phyloP scores from a whole-genome alignment of 306 rosid species.

The Medicago lupulina region DNA sequence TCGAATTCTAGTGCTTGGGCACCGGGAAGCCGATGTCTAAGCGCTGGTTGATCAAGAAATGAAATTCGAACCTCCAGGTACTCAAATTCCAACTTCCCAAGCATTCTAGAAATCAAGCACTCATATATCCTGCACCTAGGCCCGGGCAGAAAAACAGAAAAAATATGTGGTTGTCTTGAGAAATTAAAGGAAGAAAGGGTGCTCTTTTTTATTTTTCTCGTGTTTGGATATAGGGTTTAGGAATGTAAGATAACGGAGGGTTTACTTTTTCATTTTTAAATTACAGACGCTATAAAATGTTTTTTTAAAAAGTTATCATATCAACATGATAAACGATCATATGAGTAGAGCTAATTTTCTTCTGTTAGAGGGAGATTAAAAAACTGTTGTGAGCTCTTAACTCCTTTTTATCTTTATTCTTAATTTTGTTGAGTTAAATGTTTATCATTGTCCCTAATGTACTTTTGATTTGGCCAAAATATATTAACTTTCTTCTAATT shows the following conservation, averaged over 20 bases:
- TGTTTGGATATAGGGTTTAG: too few relatives aligned
- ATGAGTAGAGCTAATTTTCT: neutral
- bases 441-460: neutral
- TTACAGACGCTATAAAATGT: too few relatives aligned
- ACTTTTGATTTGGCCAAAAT: neutral
- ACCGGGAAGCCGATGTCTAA: neutral
- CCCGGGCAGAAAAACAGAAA: too few relatives aligned
- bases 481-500: neutral
- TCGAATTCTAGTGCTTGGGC: neutral
- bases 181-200: neutral
- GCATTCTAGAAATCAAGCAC: neutral
- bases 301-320: too few relatives aligned
- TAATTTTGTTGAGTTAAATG: neutral
- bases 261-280: too few relatives aligned
- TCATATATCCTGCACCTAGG: too few relatives aligned
- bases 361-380: neutral
- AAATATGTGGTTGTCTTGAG: neutral
- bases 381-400: neutral
- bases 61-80: neutral
- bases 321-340: too few relatives aligned
- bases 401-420: neutral
- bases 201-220: neutral
- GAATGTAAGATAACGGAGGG: too few relatives aligned
- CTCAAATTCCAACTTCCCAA: neutral
- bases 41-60: neutral